phyloP scores from a whole-genome alignment of 78 protist genomes.

The Dictyostelium firmibasis region DNA sequence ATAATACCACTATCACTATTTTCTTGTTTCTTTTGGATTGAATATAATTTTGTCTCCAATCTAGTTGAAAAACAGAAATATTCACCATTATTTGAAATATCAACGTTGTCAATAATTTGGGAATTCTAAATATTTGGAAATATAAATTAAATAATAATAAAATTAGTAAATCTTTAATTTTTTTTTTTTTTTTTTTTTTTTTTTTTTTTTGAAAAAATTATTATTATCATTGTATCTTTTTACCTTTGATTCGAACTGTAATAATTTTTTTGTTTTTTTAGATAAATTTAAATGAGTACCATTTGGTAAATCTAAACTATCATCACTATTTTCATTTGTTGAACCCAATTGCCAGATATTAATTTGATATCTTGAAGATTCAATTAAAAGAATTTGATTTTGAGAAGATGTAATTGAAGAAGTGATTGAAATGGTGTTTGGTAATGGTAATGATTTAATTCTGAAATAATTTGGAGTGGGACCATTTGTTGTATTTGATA shows the following conservation, averaged over 20 bases:
- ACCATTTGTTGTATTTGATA: not conserved
- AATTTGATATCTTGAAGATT: not conserved
- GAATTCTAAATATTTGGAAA: not conserved
- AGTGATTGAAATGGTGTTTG: not conserved
- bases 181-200: no score
- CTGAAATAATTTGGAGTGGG: not conserved
- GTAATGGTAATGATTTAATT: not conserved
- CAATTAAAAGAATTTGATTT: conserved; percentile 13
- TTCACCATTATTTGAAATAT: not conserved
- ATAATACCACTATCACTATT: not conserved
- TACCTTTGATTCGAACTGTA: conserved; percentile 32
- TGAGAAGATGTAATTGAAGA: not conserved
- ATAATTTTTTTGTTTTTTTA: conserved; percentile 16
- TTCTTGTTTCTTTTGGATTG: not conserved
- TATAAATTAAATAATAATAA: not conserved
- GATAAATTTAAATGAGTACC: not conserved
- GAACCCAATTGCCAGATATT: conserved; percentile 8
- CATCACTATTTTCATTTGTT: not conserved
- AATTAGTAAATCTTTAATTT: not conserved
- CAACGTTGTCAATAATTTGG: not conserved
- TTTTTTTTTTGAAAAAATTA: not conserved
- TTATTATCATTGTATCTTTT: not conserved
- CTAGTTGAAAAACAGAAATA: conserved; percentile 10
- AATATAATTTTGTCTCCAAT: not conserved
- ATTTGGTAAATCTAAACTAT: not conserved